A percentile compares a stretch with the other conserved stretches of the same genome.
Conservation (phyloP, 192 early-diverging fungal genomes). For the Backusella parvicylindrica region DNA sequence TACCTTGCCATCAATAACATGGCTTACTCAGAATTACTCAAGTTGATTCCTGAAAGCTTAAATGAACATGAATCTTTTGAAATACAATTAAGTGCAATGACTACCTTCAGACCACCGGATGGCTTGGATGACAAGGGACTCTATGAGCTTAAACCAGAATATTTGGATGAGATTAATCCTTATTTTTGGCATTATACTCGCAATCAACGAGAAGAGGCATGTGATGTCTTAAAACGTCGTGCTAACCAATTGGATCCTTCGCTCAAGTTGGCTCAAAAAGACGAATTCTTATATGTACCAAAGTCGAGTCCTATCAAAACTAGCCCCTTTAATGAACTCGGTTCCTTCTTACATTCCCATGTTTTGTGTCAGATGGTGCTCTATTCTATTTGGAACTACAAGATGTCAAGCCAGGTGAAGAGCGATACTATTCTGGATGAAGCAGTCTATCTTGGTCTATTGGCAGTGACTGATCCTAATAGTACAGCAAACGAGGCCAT, state of each 20-base stretch:
- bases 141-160: conserved; percentile 91
- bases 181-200: conserved; percentile 93
- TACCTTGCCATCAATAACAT: conserved; percentile 63
- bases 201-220: conserved; percentile 88
- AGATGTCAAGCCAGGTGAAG: conserved; percentile 16
- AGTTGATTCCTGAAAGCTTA: conserved; percentile 79
- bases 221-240: conserved; percentile 62
- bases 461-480: conserved; percentile 64
- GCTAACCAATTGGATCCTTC: conserved; percentile 1
- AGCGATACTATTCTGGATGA: conserved; percentile 77
- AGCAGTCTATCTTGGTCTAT: conserved; percentile 73
- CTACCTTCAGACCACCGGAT: conserved; percentile 79
- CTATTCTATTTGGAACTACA: conserved; percentile 74
- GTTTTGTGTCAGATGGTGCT: conserved; percentile 75
- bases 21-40: conserved; percentile 81
- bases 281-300: conserved; percentile 43
- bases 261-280: conserved; percentile 30
- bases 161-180: conserved; percentile 83
- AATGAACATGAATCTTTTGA: conserved; percentile 66
- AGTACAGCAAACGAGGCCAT: conserved; percentile 27
- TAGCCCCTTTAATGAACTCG: conserved; percentile 69
- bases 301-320: conserved; percentile 47
- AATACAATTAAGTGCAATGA: conserved; percentile 66
- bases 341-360: conserved; percentile 67
- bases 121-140: conserved; percentile 78